Percentiles rank a stretch among this genome's conserved stretches.
phyloP scores from a whole-genome alignment of 768 basidiomycete genomes.

The Leucocoprinus sp. region DNA sequence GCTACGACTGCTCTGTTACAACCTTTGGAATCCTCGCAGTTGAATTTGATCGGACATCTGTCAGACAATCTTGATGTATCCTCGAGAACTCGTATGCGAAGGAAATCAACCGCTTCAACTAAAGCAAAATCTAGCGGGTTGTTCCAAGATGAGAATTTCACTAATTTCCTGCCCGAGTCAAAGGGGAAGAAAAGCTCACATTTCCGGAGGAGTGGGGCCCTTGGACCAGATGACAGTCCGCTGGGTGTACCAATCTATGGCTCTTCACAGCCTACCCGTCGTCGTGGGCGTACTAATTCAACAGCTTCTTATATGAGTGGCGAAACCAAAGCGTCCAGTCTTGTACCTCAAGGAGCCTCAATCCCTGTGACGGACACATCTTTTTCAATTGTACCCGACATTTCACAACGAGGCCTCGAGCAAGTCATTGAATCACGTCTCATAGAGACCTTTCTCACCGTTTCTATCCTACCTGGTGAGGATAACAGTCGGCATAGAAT shows the following conservation, averaged over 20 bases:
- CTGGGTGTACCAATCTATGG: conserved; percentile 1
- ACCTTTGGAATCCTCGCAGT: conserved; percentile 55
- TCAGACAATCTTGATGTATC: conserved; percentile 64
- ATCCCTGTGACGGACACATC: conserved; percentile 15
- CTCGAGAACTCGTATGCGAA: conserved; percentile 49
- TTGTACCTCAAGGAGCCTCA: conserved; percentile 11
- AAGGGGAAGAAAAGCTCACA: conserved; percentile 32
- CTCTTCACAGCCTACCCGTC: conserved; percentile 10
- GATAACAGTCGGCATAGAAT: too few species aligned
- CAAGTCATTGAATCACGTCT: conserved; percentile 64
- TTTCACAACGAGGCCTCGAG: conserved; percentile 64
- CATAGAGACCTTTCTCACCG: conserved; percentile 68
- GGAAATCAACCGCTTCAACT: conserved; percentile 51
- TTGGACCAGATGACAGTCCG: neutral
- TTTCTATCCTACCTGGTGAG: conserved; percentile 28
- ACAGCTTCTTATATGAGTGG: conserved; percentile 37
- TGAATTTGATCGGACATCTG: conserved; percentile 40
- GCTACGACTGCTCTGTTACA: conserved; percentile 67
- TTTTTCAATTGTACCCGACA: conserved; percentile 36
- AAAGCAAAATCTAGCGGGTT: conserved; percentile 37
- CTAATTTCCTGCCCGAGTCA: conserved; percentile 11
- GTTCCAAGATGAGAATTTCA: conserved; percentile 20
- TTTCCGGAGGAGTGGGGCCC: conserved; percentile 27
- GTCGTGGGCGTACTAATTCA: conserved; percentile 39
- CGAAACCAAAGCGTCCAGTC: neutral